Conservation (phyloP, 257 asterid species). For the Paraleonurus japonicus region DNA sequence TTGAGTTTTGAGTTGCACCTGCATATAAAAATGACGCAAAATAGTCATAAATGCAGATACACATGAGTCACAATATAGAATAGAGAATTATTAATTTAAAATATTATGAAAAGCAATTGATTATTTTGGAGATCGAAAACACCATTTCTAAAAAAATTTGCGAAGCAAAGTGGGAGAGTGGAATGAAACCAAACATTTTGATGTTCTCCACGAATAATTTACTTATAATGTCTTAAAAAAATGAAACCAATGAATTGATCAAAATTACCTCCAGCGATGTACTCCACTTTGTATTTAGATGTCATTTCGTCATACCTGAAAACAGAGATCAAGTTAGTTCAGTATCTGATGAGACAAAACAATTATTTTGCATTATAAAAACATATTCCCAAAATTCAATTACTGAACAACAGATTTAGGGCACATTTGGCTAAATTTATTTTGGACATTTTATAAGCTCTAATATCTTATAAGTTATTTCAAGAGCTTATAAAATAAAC, state of each 20-base stretch:
- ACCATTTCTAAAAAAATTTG: not conserved
- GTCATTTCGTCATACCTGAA: slow-evolving; percentile 91
- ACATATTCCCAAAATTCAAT: not conserved
- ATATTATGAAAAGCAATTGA: not conserved
- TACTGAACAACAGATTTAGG: not conserved
- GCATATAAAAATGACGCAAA: slow-evolving; percentile 26
- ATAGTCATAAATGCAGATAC: slow-evolving; percentile 9
- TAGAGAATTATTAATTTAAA: not conserved
- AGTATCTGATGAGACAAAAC: not conserved
- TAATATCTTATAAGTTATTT: too few species aligned
- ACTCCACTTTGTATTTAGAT: slow-evolving; percentile 72
- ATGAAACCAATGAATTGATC: not conserved
- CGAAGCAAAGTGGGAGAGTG: not conserved
- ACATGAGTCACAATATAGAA: slow-evolving; percentile 12
- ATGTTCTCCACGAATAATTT: not conserved
- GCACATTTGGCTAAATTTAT: too few species aligned
- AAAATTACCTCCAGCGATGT: slow-evolving; percentile 90
- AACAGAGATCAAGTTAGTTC: not conserved
- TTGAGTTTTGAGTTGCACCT: slow-evolving; percentile 98
- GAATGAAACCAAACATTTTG: not conserved
- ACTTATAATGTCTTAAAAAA: not conserved
- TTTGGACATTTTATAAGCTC: too few species aligned
- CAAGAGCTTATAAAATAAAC: too few species aligned
- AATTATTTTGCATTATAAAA: not conserved
- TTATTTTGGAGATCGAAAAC: not conserved